phyloP scores from a whole-genome alignment of 2,329 filamentous ascomycete species.

The Metarhizium brunneum region DNA sequence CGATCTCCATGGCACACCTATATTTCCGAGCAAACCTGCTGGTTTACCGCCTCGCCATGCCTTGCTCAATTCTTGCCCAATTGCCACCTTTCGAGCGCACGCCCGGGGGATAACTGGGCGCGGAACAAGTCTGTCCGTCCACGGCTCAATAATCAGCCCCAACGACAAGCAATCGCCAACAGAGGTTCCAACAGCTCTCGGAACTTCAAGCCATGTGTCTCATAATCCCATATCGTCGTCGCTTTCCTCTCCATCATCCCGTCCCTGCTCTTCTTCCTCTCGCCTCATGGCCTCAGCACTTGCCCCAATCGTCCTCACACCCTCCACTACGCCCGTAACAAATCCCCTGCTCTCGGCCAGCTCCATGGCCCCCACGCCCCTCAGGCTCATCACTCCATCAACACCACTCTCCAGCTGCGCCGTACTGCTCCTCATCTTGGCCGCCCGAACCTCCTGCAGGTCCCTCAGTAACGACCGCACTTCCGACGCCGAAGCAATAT shows the following conservation, averaged over 20 bases:
- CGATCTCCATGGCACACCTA: too few relatives aligned
- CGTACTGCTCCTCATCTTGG: conserved; percentile 74
- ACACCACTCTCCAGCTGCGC: conserved; percentile 61
- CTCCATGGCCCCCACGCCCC: conserved; percentile 87
- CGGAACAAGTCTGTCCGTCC: too few relatives aligned
- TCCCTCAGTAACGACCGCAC: conserved; percentile 71
- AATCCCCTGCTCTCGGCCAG: conserved; percentile 79
- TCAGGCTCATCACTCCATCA: conserved; percentile 58
- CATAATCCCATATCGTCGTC: conserved; percentile 43
- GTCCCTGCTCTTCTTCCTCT: conserved; percentile 65
- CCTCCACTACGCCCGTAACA: conserved; percentile 78
- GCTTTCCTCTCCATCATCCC: conserved; percentile 50
- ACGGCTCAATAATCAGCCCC: background rate
- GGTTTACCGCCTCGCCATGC: too few relatives aligned
- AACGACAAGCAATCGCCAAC: background rate
- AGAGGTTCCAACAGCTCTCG: background rate
- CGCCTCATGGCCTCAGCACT: conserved; percentile 68
- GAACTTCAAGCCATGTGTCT: conserved; percentile 2
- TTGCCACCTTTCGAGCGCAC: too few relatives aligned
- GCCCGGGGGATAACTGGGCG: too few relatives aligned
- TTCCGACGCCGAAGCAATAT: conserved; percentile 64
- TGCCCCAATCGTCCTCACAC: conserved; percentile 72
- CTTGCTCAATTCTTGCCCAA: too few relatives aligned
- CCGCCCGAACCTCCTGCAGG: conserved; percentile 76
- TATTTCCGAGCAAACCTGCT: too few relatives aligned